phyloP scores from a whole-genome alignment of 2,329 filamentous ascomycete genomes.

The Penicillium glabrum region DNA sequence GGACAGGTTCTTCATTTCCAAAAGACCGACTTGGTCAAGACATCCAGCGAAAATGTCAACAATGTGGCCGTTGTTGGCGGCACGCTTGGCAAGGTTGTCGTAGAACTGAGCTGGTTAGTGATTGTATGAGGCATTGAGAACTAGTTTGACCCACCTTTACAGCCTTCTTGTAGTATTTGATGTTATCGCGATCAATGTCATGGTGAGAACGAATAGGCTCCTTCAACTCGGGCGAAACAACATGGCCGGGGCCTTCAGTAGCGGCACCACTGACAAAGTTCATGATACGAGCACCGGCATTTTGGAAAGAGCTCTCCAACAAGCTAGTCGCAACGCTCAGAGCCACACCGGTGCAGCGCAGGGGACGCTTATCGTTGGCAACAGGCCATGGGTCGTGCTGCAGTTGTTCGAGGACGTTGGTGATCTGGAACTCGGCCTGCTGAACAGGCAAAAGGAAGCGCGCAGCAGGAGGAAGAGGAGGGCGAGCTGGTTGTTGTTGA shows the following conservation, averaged over 20 bases:
- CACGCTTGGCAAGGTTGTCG: constrained; percentile 87
- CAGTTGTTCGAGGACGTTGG: constrained; percentile 89
- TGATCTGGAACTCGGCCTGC: constrained; percentile 95
- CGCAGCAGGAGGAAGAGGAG: constrained; percentile 75
- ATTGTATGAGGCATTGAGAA: neutral
- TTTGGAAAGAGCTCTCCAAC: constrained; percentile 92
- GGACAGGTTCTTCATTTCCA: constrained; percentile 97
- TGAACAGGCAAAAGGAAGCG: constrained; percentile 92
- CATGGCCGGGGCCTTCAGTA: constrained; percentile 94
- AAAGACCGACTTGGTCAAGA: constrained; percentile 90
- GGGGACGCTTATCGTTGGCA: constrained; percentile 82
- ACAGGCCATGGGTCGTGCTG: constrained; percentile 98
- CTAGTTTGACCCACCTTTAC: constrained; percentile 66
- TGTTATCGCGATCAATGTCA: constrained; percentile 97
- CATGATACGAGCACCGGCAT: constrained; percentile 94
- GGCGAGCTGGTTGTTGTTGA: constrained; percentile 67
- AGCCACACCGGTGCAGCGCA: constrained; percentile 95
- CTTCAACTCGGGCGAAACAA: constrained; percentile 91
- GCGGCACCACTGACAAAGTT: constrained; percentile 92
- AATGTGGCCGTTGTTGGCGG: constrained; percentile 93
- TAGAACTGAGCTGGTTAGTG: constrained; percentile 68
- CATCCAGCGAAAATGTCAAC: constrained; percentile 98
- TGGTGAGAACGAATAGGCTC: constrained; percentile 98
- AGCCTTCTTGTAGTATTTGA: constrained; percentile 99
- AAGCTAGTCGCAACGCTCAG: constrained; percentile 90